Base-by-base conservation (phyloP, 768 basidiomycete genomes). In the Nidularia sp. region DNA sequence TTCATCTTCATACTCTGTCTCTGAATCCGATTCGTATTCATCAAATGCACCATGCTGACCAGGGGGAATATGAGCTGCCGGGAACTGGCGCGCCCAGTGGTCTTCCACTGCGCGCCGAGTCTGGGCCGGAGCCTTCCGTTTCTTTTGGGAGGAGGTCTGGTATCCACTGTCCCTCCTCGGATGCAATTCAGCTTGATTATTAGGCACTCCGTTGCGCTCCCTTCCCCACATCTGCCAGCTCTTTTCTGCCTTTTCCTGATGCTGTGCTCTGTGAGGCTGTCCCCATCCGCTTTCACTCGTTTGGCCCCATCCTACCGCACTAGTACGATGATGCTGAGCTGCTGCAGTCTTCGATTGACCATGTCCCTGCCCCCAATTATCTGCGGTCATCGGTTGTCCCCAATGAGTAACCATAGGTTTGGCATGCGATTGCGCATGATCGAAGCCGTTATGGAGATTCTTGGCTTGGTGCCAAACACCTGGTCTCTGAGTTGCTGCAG, bases 211-310 rank as follows among this genome's bases (percentile, higher is more conserved):
- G 9, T 39, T 15, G 9, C 1, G 36, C 36, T 29, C 25, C 42
- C 60, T 66, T 15, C 63, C 68, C 69, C 69, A 69, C 31, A 57
- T 53, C 50, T 68, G 60, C 69, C 69, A 70, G 51, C 60, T 65
- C 50, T 61, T 59, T n/a, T 57, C 53, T 10, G 61, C 60, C 45
- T 60, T 57, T 33, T 50, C 46, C 29, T 46, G 56, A 15, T 51
- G 57, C 22, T 55, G 53, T 31, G 56, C 61, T 13, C 56, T 49
- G 52, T 49, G 36, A 39, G 45, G 57, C 46, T 59, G 54, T 13
- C 47, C 48, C 13, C 45, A 52, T 7, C 36, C 42, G 33, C 31
- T 33, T 12, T 34, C 31, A 18, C 51, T 51, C 22, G n/a, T 42
- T 34, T 54, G 53, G 22, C 50, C 51, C 51, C 51, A 51, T 33